Evolutionary conservation across 345 rosid species (phyloP).

Genomic region (Eucalyptus curtisii): DNA sequence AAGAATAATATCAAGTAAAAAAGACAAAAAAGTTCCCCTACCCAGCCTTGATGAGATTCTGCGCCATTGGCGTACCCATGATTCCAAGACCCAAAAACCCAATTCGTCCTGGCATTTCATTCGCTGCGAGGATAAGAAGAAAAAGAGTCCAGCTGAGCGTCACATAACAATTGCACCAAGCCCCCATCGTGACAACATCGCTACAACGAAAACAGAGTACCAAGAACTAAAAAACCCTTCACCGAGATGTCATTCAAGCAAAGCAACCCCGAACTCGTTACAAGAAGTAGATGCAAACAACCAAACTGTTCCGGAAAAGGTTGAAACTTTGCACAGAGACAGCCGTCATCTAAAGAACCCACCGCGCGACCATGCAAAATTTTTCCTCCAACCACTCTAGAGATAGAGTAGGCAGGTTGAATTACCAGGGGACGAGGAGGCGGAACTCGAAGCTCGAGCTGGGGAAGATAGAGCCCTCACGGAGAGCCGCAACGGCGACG

Average conservation of each 20-base stretch:
- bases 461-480: slow-evolving; percentile 34
- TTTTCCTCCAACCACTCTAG: not conserved
- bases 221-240: not conserved
- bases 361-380: not conserved
- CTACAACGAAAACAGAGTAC: not conserved
- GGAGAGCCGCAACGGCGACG: slow-evolving; percentile 4
- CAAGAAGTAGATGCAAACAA: not conserved
- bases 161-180: not conserved
- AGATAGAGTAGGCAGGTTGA: not conserved
- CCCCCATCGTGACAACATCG: not conserved
- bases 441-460: slow-evolving; percentile 33
- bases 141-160: not conserved
- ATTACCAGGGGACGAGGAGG: not conserved
- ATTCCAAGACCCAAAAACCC: slow-evolving; percentile 96
- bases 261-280: not conserved
- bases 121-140: slow-evolving; percentile 2
- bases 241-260: not conserved
- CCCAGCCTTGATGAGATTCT: slow-evolving; percentile 90
- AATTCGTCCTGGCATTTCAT: slow-evolving; percentile 22
- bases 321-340: not conserved
- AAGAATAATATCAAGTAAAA: not conserved
- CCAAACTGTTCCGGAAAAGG: not conserved
- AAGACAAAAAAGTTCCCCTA: slow-evolving; percentile 5
- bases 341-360: not conserved
- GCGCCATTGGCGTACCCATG: slow-evolving; percentile 96